Conservation (phyloP, 768 basidiomycete genomes). For the Coprinellus micaceus region DNA sequence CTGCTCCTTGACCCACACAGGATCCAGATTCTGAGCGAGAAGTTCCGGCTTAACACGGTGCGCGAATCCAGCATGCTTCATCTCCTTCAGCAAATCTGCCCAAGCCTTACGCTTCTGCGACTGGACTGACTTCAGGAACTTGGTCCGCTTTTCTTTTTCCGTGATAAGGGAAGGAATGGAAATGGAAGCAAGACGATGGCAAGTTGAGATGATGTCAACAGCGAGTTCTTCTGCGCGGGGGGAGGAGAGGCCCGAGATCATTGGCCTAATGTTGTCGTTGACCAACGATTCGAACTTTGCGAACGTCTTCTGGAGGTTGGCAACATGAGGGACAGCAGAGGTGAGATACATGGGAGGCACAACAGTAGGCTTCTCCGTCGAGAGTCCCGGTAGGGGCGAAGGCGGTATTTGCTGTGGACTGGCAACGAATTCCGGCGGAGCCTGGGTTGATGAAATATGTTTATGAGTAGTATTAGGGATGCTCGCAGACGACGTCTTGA, state of each 20-base stretch:
- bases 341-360: conserved; percentile 11
- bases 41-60: conserved; percentile 67
- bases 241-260: conserved; percentile 39
- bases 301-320: conserved; percentile 48
- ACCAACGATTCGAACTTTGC: conserved; percentile 46
- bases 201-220: conserved; percentile 58
- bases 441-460: conserved; percentile 26
- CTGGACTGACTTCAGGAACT: conserved; percentile 67
- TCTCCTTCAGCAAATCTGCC: conserved; percentile 86
- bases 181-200: conserved; percentile 51
- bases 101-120: conserved; percentile 86
- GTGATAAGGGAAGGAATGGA: conserved; percentile 37
- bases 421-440: conserved; percentile 27
- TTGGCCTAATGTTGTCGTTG: conserved; percentile 35
- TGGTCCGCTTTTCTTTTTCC: conserved; percentile 49
- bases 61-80: conserved; percentile 76
- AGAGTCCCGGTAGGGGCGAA: not conserved
- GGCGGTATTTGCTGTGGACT: conserved; percentile 10
- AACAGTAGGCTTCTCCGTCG: not conserved
- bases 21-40: conserved; percentile 50
- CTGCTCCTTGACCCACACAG: conserved; percentile 66
- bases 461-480: too few species aligned
- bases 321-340: conserved; percentile 31
- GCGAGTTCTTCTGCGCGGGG: conserved; percentile 52
- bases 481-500: too few species aligned